phyloP scores from a whole-genome alignment of 768 basidiomycete species.

The Cystobasidium onofrii region DNA sequence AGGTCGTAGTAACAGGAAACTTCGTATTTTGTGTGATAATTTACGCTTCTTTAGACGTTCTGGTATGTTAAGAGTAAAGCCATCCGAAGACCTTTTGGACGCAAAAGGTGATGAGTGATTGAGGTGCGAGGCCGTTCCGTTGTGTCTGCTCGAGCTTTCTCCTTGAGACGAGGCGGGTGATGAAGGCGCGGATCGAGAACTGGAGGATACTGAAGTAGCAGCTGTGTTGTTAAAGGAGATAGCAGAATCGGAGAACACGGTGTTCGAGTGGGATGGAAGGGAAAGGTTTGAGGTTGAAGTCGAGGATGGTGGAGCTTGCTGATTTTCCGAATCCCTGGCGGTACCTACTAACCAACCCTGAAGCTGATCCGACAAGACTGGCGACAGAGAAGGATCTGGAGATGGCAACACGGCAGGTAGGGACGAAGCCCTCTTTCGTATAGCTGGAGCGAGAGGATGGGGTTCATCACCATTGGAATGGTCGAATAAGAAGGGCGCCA shows the following conservation, averaged over 20 bases:
- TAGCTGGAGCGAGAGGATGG: neutral
- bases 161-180: neutral
- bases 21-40: conserved; percentile 8
- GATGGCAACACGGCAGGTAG: neutral
- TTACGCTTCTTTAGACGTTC: conserved; percentile 24
- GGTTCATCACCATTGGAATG: neutral
- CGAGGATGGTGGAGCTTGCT: neutral
- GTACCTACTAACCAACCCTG: neutral
- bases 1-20: conserved; percentile 14
- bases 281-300: neutral
- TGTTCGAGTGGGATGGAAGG: neutral
- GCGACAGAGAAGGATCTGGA: neutral
- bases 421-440: neutral
- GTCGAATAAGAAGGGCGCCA: neutral
- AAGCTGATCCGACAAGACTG: neutral
- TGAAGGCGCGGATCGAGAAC: neutral
- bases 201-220: neutral
- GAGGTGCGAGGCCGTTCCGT: neutral
- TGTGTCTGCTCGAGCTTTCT: neutral
- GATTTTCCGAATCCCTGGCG: too few species aligned
- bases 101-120: neutral
- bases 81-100: neutral
- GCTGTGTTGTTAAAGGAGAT: neutral
- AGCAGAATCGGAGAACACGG: neutral
- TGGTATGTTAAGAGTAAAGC: neutral